Evolutionary conservation across 768 basidiomycete genomes (phyloP).

Genomic region (Tricholomella constricta): DNA sequence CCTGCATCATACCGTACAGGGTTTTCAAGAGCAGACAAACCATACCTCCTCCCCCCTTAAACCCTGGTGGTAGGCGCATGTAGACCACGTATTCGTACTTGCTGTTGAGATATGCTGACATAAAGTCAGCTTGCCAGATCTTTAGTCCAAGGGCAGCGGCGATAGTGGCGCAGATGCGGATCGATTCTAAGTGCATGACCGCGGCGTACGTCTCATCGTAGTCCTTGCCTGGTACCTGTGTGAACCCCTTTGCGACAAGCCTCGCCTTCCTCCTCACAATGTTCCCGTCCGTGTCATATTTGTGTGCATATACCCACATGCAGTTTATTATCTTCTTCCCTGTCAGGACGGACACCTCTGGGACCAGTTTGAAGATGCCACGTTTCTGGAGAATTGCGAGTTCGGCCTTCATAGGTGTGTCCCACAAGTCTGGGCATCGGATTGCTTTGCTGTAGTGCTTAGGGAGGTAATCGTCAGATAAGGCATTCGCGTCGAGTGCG

Average conservation of each 20-base stretch:
- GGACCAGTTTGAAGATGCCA: conserved; percentile 16
- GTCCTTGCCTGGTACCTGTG: conserved; percentile 35
- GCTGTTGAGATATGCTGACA: conserved; percentile 17
- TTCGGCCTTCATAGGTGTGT: conserved; percentile 13
- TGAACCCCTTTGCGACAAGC: conserved; percentile 28
- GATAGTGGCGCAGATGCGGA: conserved; percentile 25
- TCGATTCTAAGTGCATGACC: conserved; percentile 16
- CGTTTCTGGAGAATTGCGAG: conserved; percentile 21
- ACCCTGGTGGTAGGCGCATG: conserved; percentile 7
- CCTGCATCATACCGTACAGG: too few species aligned
- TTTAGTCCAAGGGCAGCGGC: conserved; percentile 25
- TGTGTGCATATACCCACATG: conserved; percentile 28
- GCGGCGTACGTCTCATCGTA: conserved; percentile 21
- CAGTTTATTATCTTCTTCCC: conserved; percentile 10
- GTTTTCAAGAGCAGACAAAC: background rate
- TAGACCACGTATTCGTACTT: conserved; percentile 5
- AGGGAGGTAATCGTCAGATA: background rate
- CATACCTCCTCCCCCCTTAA: background rate
- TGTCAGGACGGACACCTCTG: background rate
- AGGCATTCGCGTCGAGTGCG: background rate
- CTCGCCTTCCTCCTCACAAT: conserved; percentile 29
- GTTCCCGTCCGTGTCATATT: conserved; percentile 29
- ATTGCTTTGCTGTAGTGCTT: conserved; percentile 12
- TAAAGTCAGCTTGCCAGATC: conserved; percentile 33
- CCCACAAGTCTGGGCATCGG: conserved; percentile 13